A percentile compares a stretch with the other conserved stretches of the same genome.
These are phyloP conservation scores for Selenicereus undatus DNA, from an alignment of 148 eudicot species.

Conservation along the genomic window DNA sequence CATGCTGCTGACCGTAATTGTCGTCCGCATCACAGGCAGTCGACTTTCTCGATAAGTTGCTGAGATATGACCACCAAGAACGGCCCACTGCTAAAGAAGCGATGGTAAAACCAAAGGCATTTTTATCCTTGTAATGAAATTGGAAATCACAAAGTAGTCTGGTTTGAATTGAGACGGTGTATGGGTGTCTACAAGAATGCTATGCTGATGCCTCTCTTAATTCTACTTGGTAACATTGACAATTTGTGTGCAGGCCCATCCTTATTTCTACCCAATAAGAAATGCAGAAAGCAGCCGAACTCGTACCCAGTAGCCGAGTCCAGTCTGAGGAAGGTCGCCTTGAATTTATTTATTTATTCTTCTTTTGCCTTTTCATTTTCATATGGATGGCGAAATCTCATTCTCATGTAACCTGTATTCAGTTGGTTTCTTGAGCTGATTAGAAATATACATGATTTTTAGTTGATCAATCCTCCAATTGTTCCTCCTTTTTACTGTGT, in stretches of 20 bases:
- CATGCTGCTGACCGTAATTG: background rate
- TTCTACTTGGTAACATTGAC: no score
- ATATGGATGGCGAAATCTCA: slow-evolving; percentile 9
- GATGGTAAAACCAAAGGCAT: slow-evolving; percentile 47
- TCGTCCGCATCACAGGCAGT: slow-evolving; percentile 48
- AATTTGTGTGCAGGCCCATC: slow-evolving; percentile 68
- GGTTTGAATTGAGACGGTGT: no score
- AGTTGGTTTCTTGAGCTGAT: slow-evolving; percentile 7
- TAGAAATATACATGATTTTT: slow-evolving; percentile 11
- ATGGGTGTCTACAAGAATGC: background rate
- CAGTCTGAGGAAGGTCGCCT: background rate
- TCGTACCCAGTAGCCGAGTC: slow-evolving; percentile 43
- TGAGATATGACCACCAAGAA: slow-evolving; percentile 89
- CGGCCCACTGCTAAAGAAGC: slow-evolving; percentile 97
- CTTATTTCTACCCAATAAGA: slow-evolving; percentile 83
- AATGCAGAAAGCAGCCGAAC: slow-evolving; percentile 84
- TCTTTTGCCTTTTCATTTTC: background rate
- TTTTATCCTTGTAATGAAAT: background rate
- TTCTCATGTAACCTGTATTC: slow-evolving; percentile 1
- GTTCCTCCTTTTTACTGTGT: background rate
- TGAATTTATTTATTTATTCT: background rate
- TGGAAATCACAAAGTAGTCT: no score
- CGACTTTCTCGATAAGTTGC: slow-evolving; percentile 87
- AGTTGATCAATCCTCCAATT: background rate
- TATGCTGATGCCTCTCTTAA: no score